These are phyloP conservation scores for Cladophialophora yegresii DNA, from an alignment of 2,329 filamentous ascomycete genomes.

Conservation along the genomic window DNA sequence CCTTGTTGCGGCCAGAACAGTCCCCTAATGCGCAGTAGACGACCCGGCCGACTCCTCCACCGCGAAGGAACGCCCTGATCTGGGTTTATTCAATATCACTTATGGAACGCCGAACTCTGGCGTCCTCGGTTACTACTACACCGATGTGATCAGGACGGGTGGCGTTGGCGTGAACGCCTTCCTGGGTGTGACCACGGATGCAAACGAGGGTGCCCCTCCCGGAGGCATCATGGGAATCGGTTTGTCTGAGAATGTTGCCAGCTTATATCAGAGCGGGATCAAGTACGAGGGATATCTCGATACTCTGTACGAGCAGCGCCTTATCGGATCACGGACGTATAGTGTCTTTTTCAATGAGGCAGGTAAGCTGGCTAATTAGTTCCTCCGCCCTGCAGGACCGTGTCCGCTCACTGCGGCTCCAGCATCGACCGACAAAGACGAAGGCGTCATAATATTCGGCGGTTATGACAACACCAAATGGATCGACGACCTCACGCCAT, in stretches of 20 bases:
- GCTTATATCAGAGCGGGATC: constrained; percentile 51
- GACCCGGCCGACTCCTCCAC: constrained; percentile 13
- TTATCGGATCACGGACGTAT: constrained; percentile 1
- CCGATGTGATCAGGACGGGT: constrained; percentile 1
- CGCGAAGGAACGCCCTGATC: neutral
- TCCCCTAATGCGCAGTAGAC: constrained; percentile 2
- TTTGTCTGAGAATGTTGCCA: constrained; percentile 33
- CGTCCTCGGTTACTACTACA: constrained; percentile 4
- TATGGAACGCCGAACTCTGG: constrained; percentile 64
- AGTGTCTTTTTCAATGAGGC: constrained; percentile 11
- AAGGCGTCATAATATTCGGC: constrained; percentile 66
- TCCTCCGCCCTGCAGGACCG: neutral
- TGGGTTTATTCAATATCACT: constrained; percentile 8
- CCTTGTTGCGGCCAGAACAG: neutral
- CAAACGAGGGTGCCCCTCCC: constrained; percentile 44
- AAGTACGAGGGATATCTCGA: constrained; percentile 7
- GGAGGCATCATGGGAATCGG: constrained; percentile 17
- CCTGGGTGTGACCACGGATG: constrained; percentile 7
- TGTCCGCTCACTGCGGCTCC: neutral
- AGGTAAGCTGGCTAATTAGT: neutral
- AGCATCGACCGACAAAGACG: constrained; percentile 4
- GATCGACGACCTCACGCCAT: constrained; percentile 56
- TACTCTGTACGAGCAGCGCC: neutral
- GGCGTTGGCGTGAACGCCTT: constrained; percentile 5
- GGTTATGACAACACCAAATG: constrained; percentile 70